Conservation (phyloP, 164 flowering plant species). For the Vitis labrusca region DNA sequence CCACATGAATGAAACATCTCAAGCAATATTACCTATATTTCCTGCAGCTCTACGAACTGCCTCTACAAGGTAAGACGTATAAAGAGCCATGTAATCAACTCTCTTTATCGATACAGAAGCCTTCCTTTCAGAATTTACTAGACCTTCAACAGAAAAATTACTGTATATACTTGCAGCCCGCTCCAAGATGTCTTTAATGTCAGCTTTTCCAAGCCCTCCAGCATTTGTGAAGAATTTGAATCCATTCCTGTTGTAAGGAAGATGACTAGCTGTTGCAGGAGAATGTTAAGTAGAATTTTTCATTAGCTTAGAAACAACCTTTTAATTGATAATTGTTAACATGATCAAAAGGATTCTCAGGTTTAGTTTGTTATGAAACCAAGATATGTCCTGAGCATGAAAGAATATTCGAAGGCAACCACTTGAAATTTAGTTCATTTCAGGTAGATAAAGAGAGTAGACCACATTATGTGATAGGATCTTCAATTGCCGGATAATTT, state of each 20-base stretch:
- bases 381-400: not conserved
- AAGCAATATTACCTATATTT: conserved; percentile 48
- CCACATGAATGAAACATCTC: not conserved
- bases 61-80: conserved; percentile 83
- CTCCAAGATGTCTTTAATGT: conserved; percentile 86
- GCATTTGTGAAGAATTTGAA: conserved; percentile 90
- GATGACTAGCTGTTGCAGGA: conserved; percentile 87
- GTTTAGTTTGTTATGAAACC: not conserved
- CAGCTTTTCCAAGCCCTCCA: conserved; percentile 94
- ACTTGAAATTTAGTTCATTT: not conserved
- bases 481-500: not conserved
- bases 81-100: conserved; percentile 87
- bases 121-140: conserved; percentile 31
- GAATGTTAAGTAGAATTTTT: conserved; percentile 3
- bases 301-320: not conserved
- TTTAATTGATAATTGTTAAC: not conserved
- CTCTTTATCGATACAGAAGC: conserved; percentile 50
- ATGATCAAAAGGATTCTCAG: not conserved
- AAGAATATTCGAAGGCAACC: not conserved
- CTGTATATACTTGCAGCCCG: conserved; percentile 78
- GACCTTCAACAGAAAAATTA: conserved; percentile 41
- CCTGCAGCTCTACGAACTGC: conserved; percentile 95
- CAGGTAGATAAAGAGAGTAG: no score
- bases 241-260: conserved; percentile 96
- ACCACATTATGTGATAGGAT: not conserved